Conservation (phyloP, 129 eudicot genomes). For the Solidago caesia region DNA sequence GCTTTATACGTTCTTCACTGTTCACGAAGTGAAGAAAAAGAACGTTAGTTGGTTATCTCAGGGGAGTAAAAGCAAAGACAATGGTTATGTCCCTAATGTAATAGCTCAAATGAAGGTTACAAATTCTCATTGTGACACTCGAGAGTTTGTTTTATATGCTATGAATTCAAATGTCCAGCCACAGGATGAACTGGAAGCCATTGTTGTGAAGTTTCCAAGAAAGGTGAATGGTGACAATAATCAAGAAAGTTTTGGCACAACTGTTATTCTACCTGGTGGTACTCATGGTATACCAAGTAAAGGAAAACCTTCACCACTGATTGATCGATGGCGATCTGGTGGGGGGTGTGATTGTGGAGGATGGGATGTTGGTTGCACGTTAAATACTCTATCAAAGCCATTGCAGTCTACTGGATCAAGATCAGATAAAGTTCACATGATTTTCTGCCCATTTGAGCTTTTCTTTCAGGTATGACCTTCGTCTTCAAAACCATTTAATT, state of each 20-base stretch:
- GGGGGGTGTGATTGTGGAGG: slow-evolving; percentile 96
- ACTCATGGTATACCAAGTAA: slow-evolving; percentile 62
- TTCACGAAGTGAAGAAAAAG: slow-evolving; percentile 68
- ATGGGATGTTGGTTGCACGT: slow-evolving; percentile 85
- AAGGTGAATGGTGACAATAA: slow-evolving; percentile 10
- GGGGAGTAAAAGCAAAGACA: slow-evolving; percentile 47
- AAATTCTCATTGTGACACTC: slow-evolving; percentile 27
- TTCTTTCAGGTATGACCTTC: slow-evolving; percentile 60
- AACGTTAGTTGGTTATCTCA: slow-evolving; percentile 59
- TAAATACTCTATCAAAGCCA: slow-evolving; percentile 44
- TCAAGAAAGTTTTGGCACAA: slow-evolving; percentile 35
- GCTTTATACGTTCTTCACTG: slow-evolving; percentile 70
- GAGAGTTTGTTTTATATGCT: slow-evolving; percentile 63
- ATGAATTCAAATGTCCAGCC: slow-evolving; percentile 46
- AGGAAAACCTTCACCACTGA: slow-evolving; percentile 69
- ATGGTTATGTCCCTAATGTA: slow-evolving; percentile 55
- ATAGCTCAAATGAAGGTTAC: slow-evolving; percentile 84
- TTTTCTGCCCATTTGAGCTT: slow-evolving; percentile 42
- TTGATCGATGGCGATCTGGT: slow-evolving; percentile 77
- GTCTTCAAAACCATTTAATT: neutral
- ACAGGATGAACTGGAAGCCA: slow-evolving; percentile 69
- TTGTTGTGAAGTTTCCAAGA: slow-evolving; percentile 54
- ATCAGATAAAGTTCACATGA: slow-evolving; percentile 23
- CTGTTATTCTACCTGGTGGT: slow-evolving; percentile 71
- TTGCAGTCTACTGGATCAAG: slow-evolving; percentile 26